These are phyloP conservation scores for Neurospora sp. DNA, from an alignment of 495 filamentous ascomycete genomes.

Conservation along the genomic window DNA sequence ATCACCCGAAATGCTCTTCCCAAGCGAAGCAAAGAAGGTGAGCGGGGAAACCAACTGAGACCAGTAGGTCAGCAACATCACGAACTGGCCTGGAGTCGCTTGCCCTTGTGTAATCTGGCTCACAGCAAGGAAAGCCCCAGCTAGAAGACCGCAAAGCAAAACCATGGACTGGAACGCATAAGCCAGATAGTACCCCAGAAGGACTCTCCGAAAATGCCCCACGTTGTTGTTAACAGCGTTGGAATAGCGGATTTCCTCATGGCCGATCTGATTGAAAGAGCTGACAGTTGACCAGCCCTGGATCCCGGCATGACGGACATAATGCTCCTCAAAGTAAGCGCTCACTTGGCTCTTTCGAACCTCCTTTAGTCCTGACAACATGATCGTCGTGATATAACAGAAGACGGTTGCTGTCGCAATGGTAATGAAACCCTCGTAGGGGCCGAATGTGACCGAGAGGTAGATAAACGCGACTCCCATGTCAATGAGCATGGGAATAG, in stretches of 20 bases:
- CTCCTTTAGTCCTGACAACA: conserved; percentile 34
- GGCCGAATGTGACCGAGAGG: conserved; percentile 57
- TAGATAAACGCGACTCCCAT: conserved; percentile 58
- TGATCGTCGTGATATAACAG: conserved; percentile 48
- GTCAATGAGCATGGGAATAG: conserved; percentile 64
- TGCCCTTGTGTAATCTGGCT: conserved; percentile 49
- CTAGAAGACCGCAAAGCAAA: conserved; percentile 52
- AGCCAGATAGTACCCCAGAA: conserved; percentile 31
- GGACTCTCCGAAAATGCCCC: conserved; percentile 27
- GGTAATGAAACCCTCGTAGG: conserved; percentile 65
- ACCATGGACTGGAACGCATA: conserved; percentile 49
- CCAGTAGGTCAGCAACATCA: conserved; percentile 66
- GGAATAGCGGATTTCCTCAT: conserved; percentile 55
- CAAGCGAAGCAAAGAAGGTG: conserved; percentile 51
- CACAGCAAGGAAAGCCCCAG: conserved; percentile 55
- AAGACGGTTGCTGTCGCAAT: conserved; percentile 52
- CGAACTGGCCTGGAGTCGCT: conserved; percentile 57
- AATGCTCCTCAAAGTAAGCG: conserved; percentile 45
- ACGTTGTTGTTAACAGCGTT: conserved; percentile 35
- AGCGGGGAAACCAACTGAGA: conserved; percentile 50
- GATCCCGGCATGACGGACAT: conserved; percentile 53
- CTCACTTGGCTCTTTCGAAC: conserved; percentile 22
- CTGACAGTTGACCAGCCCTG: conserved; percentile 60
- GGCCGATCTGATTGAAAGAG: conserved; percentile 60
- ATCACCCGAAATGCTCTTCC: conserved; percentile 47